Percentiles rank a stretch among this genome's conserved stretches.
These are phyloP conservation scores for Pichia sp. DNA, from an alignment of 1,139 yeast species.

Conservation along the genomic window DNA sequence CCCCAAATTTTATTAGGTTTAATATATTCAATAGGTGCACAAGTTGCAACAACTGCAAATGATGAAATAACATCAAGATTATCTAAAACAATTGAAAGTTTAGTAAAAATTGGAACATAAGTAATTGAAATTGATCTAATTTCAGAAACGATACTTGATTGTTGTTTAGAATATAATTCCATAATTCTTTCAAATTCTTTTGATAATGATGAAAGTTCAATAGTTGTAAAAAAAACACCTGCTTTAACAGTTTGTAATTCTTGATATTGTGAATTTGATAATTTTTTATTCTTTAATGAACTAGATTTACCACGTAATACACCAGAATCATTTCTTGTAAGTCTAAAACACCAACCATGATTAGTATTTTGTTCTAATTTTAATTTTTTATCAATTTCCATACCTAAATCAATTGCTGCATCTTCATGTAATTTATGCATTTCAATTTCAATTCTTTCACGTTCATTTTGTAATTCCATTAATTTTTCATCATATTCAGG, in stretches of 20 bases:
- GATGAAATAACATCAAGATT: constrained; percentile 77
- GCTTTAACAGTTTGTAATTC: constrained; percentile 91
- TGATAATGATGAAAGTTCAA: constrained; percentile 53
- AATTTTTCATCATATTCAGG: constrained; percentile 85
- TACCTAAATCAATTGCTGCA: constrained; percentile 66
- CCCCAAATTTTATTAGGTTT: constrained; percentile 56
- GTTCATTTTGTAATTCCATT: constrained; percentile 49
- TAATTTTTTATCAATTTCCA: constrained; percentile 81
- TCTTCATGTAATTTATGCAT: constrained; percentile 57
- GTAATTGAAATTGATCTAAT: constrained; percentile 75
- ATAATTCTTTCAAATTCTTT: constrained; percentile 53
- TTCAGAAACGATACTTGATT: constrained; percentile 71
- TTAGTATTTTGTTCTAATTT: constrained; percentile 80
- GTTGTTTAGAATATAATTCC: constrained; percentile 65
- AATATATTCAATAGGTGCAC: constrained; percentile 77
- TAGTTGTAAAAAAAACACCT: constrained; percentile 85
- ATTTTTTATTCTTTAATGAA: constrained; percentile 32
- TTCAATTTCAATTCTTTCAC: constrained; percentile 48
- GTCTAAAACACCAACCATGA: constrained; percentile 91
- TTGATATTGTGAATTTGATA: constrained; percentile 37
- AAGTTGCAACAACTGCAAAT: constrained; percentile 80
- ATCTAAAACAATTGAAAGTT: constrained; percentile 57
- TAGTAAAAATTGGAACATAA: constrained; percentile 70
- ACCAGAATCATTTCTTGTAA: constrained; percentile 83
- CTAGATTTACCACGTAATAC: constrained; percentile 45